Conservation (phyloP, 257 asterid species). For the Salvia miltiorrhiza region DNA sequence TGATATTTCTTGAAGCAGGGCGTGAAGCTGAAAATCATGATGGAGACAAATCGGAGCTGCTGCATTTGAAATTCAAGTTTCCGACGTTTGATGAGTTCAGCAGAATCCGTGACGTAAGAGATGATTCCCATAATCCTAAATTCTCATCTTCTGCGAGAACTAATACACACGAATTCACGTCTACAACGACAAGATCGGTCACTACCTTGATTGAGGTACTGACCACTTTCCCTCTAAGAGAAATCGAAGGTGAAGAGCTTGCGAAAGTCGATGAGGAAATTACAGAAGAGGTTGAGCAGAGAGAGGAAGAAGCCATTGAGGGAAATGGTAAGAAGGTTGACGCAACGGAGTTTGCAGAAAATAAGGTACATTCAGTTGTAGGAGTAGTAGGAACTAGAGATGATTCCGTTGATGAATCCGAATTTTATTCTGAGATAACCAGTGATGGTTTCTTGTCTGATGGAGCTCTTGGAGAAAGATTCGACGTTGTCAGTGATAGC, state of each 20-base stretch:
- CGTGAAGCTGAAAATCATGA: not conserved
- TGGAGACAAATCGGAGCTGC: constrained; percentile 30
- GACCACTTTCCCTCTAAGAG: constrained; percentile 4
- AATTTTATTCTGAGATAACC: constrained; percentile 25
- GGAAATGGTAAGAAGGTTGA: not conserved
- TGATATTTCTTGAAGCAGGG: constrained; percentile 14
- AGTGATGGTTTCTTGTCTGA: too few relatives aligned
- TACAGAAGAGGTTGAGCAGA: constrained; percentile 1
- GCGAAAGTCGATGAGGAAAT: not conserved
- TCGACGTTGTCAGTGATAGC: too few relatives aligned
- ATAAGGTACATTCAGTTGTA: not conserved
- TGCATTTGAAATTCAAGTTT: constrained; percentile 44
- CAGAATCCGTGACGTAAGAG: constrained; percentile 13
- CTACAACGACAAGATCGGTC: not conserved
- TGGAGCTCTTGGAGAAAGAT: too few relatives aligned
- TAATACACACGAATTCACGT: constrained; percentile 13
- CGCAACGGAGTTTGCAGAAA: constrained; percentile 6
- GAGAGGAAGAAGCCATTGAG: not conserved
- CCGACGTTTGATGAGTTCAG: constrained; percentile 55
- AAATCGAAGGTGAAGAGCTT: not conserved
- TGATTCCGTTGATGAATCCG: constrained; percentile 21
- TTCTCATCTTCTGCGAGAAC: not conserved
- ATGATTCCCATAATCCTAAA: not conserved
- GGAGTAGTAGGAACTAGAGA: too few relatives aligned
- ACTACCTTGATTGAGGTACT: constrained; percentile 23